These are phyloP conservation scores for Papiliotrema nemorosa DNA, from an alignment of 1,284 basidiomycete species.

Conservation along the genomic window DNA sequence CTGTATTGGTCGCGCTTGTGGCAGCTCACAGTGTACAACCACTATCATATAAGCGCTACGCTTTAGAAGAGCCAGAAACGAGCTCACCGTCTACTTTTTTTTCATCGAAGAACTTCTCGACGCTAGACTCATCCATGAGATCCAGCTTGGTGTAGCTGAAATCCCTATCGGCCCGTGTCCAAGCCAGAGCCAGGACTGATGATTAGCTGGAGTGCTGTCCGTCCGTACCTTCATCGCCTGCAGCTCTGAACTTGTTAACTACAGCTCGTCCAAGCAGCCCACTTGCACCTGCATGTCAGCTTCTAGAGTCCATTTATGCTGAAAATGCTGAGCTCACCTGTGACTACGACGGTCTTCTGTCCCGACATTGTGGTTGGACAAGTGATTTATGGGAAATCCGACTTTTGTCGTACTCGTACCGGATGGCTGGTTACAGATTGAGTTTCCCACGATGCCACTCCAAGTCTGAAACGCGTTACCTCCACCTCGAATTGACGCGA, in stretches of 20 bases:
- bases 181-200: constrained; percentile 48
- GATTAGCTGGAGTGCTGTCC: neutral
- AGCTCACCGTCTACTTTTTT: constrained; percentile 43
- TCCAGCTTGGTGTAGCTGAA: constrained; percentile 49
- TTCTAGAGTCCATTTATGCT: neutral
- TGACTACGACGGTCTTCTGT: neutral
- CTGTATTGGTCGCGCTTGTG: neutral
- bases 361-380: neutral
- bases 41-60: constrained; percentile 17
- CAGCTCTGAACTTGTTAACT: constrained; percentile 25
- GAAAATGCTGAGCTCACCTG: neutral
- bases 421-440: no score
- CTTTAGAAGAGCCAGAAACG: neutral
- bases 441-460: constrained; percentile 3
- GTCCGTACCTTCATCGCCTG: constrained; percentile 27
- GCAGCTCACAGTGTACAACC: constrained; percentile 49
- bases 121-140: constrained; percentile 47
- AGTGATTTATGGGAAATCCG: no score
- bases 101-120: constrained; percentile 44
- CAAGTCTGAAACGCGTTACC: neutral
- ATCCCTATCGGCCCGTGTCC: constrained; percentile 40
- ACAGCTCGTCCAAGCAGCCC: constrained; percentile 54
- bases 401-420: no score
- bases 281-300: constrained; percentile 47
- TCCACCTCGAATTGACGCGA: neutral